phyloP scores from a whole-genome alignment of 2,329 filamentous ascomycete genomes.

The Diaporthe destruens region DNA sequence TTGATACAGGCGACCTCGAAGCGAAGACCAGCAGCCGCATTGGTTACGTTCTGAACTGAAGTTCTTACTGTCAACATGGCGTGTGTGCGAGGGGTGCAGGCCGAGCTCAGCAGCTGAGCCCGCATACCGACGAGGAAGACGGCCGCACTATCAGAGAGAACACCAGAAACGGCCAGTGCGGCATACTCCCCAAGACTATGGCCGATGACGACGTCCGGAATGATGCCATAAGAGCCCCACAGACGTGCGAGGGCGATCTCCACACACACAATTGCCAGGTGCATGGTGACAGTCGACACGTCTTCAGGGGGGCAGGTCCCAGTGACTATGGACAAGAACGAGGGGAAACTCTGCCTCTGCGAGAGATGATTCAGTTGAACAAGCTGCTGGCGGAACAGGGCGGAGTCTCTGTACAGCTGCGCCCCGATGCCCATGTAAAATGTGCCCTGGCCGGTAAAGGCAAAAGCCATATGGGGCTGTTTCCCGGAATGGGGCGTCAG shows the following conservation, averaged over 20 bases:
- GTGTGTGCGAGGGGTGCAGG: slow-evolving; percentile 1
- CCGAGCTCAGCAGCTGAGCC: neutral
- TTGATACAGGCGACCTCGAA: slow-evolving; percentile 34
- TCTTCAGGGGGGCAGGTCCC: neutral
- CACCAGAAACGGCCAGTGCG: slow-evolving; percentile 17
- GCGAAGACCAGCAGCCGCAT: neutral
- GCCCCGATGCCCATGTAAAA: slow-evolving; percentile 41
- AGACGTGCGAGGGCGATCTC: slow-evolving; percentile 16
- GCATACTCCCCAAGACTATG: too few relatives aligned
- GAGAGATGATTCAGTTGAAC: neutral
- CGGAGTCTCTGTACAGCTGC: slow-evolving; percentile 32
- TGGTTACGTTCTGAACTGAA: neutral
- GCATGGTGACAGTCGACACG: neutral
- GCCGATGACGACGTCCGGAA: neutral
- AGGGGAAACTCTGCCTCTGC: neutral
- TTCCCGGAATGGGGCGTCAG: neutral
- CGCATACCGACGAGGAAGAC: slow-evolving; percentile 27
- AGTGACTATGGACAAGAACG: neutral
- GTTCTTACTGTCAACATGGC: slow-evolving; percentile 12
- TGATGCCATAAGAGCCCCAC: neutral
- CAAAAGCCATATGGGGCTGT: slow-evolving; percentile 39
- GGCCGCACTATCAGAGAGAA: slow-evolving; percentile 17
- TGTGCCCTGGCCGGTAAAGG: slow-evolving; percentile 46
- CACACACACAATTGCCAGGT: slow-evolving; percentile 21
- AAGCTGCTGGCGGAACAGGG: slow-evolving; percentile 40